Evolutionary conservation across 2,329 filamentous ascomycete species (phyloP), one percentile per base, ranked within the genome.

Genomic region (Alternaria sp.): DNA sequence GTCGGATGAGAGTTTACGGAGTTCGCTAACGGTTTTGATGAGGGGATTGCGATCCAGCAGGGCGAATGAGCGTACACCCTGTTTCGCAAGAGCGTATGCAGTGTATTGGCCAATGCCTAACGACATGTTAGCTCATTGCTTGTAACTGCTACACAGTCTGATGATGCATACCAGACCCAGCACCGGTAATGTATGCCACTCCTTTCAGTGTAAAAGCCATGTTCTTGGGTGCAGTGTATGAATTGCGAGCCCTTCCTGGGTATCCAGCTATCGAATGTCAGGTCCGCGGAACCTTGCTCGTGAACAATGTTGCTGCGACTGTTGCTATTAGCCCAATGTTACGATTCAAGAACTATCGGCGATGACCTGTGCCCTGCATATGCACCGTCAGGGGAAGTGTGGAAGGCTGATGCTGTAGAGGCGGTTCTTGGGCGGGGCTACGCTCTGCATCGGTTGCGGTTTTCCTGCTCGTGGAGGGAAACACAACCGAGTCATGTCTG

Each of bases 101-200:
- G 82, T 82, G 64, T 78, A 68, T 63, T 82, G 79, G 23, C 85
- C 85, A 63, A 87, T 86, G 67, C 85, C 85, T 85, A 60, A 1
- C n/a, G 7, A 43, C 4, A 13, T 28, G n/a, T 72, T 13, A 69
- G 59, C 21, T 25, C 30, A 40, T 23, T 17, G 43, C 17, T 43
- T 9, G n/a, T 32, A 23, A 15, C 26, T 32, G 40, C 21, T 23
- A 13, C 21, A 46, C 23, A 49, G 15, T 28, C 17, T 54, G 13
- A 17, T 12, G 17, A 1, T 23, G 44, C 74, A 63, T 73, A 82
- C 83, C 83, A 49, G 83, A 84, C 19, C 80, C 82, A 36, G 83
- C 83, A 28, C 83, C 84, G 5, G 83, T 85, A 55, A 86, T 81
- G 66, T 85, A 84, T 19, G 83, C 83, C 40, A 83, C 81, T 49